Percentiles rank a stretch among this genome's conserved stretches.
These are phyloP conservation scores for Alternaria viburni DNA, from an alignment of 2,329 filamentous ascomycete species.

Conservation along the genomic window DNA sequence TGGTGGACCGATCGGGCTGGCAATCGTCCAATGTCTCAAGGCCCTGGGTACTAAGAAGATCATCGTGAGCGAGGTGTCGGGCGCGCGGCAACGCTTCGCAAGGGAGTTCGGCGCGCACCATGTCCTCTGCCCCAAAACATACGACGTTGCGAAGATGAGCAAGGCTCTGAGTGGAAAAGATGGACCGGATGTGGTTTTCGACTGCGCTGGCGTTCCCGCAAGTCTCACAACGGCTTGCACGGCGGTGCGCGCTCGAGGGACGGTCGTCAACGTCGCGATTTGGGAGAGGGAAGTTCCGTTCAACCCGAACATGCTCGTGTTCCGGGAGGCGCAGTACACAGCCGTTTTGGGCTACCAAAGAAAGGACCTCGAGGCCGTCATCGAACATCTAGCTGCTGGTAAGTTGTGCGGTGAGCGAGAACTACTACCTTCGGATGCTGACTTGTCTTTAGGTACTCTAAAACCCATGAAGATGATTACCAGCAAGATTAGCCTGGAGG, in stretches of 20 bases:
- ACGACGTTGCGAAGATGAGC: slow-evolving; percentile 56
- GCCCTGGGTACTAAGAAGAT: slow-evolving; percentile 61
- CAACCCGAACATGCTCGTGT: slow-evolving; percentile 61
- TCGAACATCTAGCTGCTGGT: slow-evolving; percentile 56
- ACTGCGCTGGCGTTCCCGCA: slow-evolving; percentile 66
- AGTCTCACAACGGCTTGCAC: slow-evolving; percentile 53
- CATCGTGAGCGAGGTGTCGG: slow-evolving; percentile 64
- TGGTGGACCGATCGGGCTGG: slow-evolving; percentile 68
- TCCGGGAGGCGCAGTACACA: slow-evolving; percentile 60
- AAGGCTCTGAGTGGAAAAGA: slow-evolving; percentile 56
- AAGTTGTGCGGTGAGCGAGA: slow-evolving; percentile 3
- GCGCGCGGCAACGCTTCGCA: slow-evolving; percentile 59
- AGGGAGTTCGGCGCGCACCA: slow-evolving; percentile 62
- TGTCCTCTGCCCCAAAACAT: slow-evolving; percentile 59
- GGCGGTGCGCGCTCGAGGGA: slow-evolving; percentile 60
- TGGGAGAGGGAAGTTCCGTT: slow-evolving; percentile 65
- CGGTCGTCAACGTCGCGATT: slow-evolving; percentile 69
- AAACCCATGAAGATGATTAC: slow-evolving; percentile 67
- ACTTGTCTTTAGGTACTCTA: slow-evolving; percentile 51
- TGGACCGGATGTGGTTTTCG: slow-evolving; percentile 66
- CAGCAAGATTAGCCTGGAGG: slow-evolving; percentile 61
- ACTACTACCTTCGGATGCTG: not conserved
- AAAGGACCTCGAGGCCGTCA: slow-evolving; percentile 64
- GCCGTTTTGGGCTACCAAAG: slow-evolving; percentile 59
- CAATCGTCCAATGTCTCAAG: slow-evolving; percentile 64